Evolutionary conservation across 306 rosid genomes (phyloP).

Genomic region (Trifolium repens): DNA sequence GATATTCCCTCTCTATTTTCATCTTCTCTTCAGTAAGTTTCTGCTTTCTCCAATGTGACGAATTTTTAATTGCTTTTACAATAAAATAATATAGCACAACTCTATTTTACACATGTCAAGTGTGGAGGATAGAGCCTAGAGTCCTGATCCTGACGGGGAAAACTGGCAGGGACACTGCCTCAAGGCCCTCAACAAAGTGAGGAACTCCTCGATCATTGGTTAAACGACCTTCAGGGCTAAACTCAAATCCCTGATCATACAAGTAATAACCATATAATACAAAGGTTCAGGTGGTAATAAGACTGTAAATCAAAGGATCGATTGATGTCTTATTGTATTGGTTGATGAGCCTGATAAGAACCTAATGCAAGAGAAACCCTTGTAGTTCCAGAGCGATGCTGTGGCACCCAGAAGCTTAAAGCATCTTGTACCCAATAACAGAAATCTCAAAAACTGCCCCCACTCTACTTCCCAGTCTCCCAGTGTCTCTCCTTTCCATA

Average conservation of each 20-base stretch:
- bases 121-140: conserved; percentile 9
- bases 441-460: not conserved
- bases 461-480: not conserved
- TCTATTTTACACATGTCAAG: conserved; percentile 17
- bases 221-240: conserved; percentile 1
- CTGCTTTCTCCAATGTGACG: conserved; percentile 30
- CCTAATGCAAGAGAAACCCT: not conserved
- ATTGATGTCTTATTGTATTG: not conserved
- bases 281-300: conserved; percentile 17
- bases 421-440: not conserved
- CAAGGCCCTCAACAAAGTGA: conserved; percentile 4
- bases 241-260: not conserved
- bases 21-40: conserved; percentile 79
- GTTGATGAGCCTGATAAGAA: not conserved
- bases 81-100: conserved; percentile 8
- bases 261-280: conserved; percentile 24
- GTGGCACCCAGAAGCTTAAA: not conserved
- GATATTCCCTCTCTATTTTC: conserved; percentile 92
- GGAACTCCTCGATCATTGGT: conserved; percentile 26
- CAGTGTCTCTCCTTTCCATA: not conserved
- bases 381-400: not conserved
- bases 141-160: conserved; percentile 19
- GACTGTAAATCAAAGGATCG: conserved; percentile 34
- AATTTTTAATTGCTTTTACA: conserved; percentile 9
- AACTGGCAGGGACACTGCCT: conserved; percentile 22